Conservation (phyloP, 2,329 filamentous ascomycete species). For the Cladosporium cucumerinum region DNA sequence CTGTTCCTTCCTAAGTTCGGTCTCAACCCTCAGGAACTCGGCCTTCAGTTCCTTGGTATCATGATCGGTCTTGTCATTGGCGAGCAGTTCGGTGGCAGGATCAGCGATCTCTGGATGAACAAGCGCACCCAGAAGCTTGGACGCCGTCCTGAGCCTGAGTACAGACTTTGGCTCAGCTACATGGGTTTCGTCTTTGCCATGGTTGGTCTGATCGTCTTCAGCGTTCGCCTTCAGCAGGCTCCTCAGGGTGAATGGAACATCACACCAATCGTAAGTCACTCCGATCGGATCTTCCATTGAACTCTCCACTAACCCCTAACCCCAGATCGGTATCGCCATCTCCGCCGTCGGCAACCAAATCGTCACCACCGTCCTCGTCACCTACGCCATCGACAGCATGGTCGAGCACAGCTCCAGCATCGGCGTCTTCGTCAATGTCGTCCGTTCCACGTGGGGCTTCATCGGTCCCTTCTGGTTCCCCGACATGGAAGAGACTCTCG, state of each 20-base stretch:
- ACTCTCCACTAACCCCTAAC: background rate
- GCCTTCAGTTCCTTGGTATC: constrained; percentile 56
- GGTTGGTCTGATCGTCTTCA: constrained; percentile 53
- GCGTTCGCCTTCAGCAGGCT: constrained; percentile 49
- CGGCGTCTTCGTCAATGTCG: constrained; percentile 57
- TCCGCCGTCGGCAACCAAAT: constrained; percentile 57
- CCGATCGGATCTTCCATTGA: constrained; percentile 27
- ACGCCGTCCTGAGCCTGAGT: constrained; percentile 45
- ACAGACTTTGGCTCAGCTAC: constrained; percentile 57
- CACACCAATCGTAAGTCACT: constrained; percentile 47
- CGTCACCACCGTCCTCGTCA: constrained; percentile 58
- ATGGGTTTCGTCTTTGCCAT: constrained; percentile 51
- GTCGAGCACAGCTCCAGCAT: constrained; percentile 51
- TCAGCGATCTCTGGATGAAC: constrained; percentile 55
- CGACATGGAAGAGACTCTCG: constrained; percentile 39
- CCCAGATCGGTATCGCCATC: constrained; percentile 42
- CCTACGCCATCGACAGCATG: constrained; percentile 59
- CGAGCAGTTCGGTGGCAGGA: constrained; percentile 55
- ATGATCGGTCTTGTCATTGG: constrained; percentile 58
- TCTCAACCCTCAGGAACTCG: constrained; percentile 56
- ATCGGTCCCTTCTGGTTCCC: constrained; percentile 45
- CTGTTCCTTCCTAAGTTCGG: constrained; percentile 55
- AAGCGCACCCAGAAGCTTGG: constrained; percentile 36
- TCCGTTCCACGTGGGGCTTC: constrained; percentile 55
- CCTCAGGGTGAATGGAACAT: constrained; percentile 50